phyloP scores from a whole-genome alignment of 2,329 filamentous ascomycete species.

The Fusarium xyrophilum region DNA sequence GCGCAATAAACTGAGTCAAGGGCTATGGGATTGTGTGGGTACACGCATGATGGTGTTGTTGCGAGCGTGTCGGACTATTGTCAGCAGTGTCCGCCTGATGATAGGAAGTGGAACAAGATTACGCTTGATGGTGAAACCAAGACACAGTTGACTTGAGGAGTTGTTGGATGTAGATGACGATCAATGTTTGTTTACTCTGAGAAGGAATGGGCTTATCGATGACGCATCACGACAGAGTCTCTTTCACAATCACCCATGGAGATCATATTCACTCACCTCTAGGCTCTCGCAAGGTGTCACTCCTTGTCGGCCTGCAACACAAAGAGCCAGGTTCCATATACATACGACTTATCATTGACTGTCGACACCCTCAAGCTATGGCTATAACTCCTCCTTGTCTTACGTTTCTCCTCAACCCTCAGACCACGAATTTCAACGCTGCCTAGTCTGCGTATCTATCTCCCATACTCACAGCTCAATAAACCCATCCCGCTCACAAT shows the following conservation, averaged over 20 bases:
- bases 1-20: slow-evolving; percentile 7
- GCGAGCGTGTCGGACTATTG: slow-evolving; percentile 9
- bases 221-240: not conserved
- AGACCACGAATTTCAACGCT: not conserved
- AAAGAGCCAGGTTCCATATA: fast-evolving
- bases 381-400: not conserved
- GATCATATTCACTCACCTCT: too few relatives aligned
- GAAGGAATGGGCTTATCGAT: fast-evolving
- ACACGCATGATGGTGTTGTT: slow-evolving; percentile 5
- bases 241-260: not conserved
- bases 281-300: not conserved
- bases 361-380: not conserved
- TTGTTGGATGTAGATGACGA: fast-evolving
- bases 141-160: not conserved
- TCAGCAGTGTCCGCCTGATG: slow-evolving; percentile 12
- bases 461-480: fast-evolving
- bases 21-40: slow-evolving; percentile 14
- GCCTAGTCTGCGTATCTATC: not conserved
- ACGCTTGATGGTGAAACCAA: not conserved
- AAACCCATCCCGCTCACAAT: not conserved
- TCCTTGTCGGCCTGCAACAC: not conserved
- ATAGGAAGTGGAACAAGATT: slow-evolving; percentile 15
- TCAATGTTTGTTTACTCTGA: fast-evolving
- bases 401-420: not conserved
- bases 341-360: fast-evolving